phyloP scores from a whole-genome alignment of 805 yeast species.

The Lachancea waltii region DNA sequence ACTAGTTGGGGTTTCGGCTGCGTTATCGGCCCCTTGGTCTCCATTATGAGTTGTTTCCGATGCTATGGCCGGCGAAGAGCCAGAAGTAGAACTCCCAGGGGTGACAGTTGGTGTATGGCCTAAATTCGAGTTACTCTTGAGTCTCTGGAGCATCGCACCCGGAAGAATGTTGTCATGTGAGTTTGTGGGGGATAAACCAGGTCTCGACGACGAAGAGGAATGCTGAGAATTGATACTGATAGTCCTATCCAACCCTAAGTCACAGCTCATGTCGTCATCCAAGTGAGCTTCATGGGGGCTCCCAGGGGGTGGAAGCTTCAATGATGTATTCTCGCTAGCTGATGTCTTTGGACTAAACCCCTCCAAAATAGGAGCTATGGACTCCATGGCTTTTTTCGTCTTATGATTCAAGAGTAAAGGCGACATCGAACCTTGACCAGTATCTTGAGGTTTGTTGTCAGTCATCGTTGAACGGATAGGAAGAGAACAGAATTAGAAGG shows the following conservation, averaged over 20 bases:
- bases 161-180: constrained; percentile 5
- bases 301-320: constrained; percentile 31
- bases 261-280: constrained; percentile 25
- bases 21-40: background rate
- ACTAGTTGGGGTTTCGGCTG: constrained; percentile 5
- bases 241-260: constrained; percentile 20
- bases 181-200: constrained; percentile 10
- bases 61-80: constrained; percentile 5
- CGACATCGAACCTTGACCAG: constrained; percentile 16
- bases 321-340: constrained; percentile 39
- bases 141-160: constrained; percentile 6
- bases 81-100: constrained; percentile 4
- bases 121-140: constrained; percentile 9
- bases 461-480: background rate
- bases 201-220: constrained; percentile 12
- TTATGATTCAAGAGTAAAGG: constrained; percentile 30
- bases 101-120: constrained; percentile 1
- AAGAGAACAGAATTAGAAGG: background rate
- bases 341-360: constrained; percentile 67
- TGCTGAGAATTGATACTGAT: constrained; percentile 22
- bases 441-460: constrained; percentile 1
- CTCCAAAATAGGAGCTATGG: constrained; percentile 74
- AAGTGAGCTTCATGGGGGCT: constrained; percentile 18
- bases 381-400: constrained; percentile 59
- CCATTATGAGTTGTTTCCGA: background rate